Evolutionary conservation across 805 yeast genomes (phyloP).

Genomic region (Ascoidea asiatica): DNA sequence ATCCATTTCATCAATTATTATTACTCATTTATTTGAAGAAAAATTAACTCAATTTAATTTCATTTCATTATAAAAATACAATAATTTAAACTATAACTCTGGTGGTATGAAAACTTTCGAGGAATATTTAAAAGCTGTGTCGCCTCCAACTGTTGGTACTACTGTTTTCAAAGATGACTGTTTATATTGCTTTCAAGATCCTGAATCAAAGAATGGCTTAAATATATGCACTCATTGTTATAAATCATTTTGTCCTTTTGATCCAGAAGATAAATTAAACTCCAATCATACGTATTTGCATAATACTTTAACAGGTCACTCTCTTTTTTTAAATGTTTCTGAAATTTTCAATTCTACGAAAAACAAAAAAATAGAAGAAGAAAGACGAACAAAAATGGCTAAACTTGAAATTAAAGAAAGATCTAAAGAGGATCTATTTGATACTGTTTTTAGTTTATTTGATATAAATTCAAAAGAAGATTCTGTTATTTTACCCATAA

Average conservation of each 20-base stretch:
- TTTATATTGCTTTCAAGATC: constrained; percentile 9
- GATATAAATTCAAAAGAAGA: neutral
- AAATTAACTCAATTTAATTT: too few species aligned
- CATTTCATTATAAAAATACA: too few species aligned
- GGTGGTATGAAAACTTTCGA: too few species aligned
- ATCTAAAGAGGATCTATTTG: constrained; percentile 6
- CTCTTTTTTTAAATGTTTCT: constrained; percentile 4
- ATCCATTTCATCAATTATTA: too few species aligned
- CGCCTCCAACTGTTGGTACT: constrained; percentile 6
- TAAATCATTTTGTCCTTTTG: constrained; percentile 9
- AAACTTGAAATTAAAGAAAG: constrained; percentile 8
- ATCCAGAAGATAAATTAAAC: neutral
- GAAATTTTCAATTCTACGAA: constrained; percentile 5
- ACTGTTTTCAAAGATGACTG: constrained; percentile 10
- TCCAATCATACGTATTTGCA: constrained; percentile 7
- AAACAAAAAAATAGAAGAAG: constrained; percentile 5
- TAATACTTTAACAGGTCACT: constrained; percentile 7
- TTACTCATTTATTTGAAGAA: too few species aligned
- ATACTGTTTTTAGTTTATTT: neutral
- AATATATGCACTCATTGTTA: constrained; percentile 10
- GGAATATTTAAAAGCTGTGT: too few species aligned
- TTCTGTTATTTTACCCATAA: neutral
- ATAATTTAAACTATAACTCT: too few species aligned
- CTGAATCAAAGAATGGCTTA: constrained; percentile 9
- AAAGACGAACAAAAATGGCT: constrained; percentile 8